phyloP scores from a whole-genome alignment of 225 moss, liverwort and hornwort genomes.

The Marchantia polymorpha region DNA sequence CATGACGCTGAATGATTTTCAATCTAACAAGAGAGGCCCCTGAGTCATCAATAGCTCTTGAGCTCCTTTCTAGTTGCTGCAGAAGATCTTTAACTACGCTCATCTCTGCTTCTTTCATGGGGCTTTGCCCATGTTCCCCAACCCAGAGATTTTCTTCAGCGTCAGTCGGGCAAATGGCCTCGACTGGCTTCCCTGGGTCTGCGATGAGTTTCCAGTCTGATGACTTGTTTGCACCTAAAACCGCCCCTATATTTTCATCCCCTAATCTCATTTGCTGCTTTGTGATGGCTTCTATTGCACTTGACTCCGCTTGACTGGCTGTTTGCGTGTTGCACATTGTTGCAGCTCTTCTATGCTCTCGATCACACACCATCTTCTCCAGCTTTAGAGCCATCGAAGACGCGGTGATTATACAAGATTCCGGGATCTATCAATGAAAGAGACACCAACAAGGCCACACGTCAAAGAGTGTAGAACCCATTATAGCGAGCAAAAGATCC shows the following conservation, averaged over 20 bases:
- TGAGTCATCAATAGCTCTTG: constrained; percentile 2
- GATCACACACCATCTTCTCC: constrained; percentile 67
- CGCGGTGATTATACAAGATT: constrained; percentile 70
- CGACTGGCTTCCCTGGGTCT: neutral
- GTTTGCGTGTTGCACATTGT: neutral
- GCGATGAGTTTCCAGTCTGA: neutral
- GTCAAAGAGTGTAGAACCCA: too few relatives aligned
- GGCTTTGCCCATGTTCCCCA: constrained; percentile 4
- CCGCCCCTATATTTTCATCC: neutral
- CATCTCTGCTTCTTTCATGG: constrained; percentile 14
- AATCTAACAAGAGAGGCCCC: constrained; percentile 13
- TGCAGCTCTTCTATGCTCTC: constrained; percentile 8
- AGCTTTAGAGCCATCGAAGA: constrained; percentile 77
- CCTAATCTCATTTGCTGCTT: neutral
- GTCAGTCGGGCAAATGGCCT: neutral
- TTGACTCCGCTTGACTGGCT: neutral
- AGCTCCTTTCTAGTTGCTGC: constrained; percentile 8
- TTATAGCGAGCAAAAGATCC: neutral
- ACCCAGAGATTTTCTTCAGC: neutral
- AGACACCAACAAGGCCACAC: neutral
- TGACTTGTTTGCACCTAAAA: neutral
- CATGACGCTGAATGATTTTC: constrained; percentile 25
- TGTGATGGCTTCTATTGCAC: neutral
- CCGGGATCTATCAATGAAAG: constrained; percentile 58
- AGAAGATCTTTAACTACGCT: constrained; percentile 16